A percentile compares a stretch with the other conserved stretches of the same genome.
Evolutionary conservation across 176 grass and related monocot genomes (phyloP).

Genomic region (Oryza coarctata): DNA sequence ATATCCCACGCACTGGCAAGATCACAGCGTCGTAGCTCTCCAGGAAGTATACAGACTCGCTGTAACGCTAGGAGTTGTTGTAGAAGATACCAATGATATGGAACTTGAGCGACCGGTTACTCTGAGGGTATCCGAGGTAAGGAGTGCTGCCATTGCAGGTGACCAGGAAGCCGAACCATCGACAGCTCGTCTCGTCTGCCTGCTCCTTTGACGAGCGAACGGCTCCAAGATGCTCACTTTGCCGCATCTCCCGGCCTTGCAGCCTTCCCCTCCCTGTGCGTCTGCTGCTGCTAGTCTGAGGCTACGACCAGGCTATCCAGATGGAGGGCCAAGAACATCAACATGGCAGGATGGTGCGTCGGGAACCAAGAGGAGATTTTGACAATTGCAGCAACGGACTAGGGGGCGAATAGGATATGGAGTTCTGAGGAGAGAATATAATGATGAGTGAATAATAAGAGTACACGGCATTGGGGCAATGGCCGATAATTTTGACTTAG

Average conservation of each 20-base stretch:
- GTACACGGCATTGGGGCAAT: background rate
- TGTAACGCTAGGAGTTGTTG: background rate
- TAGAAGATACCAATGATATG: constrained; percentile 33
- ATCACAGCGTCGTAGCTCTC: constrained; percentile 14
- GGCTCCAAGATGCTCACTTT: constrained; percentile 16
- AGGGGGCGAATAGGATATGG: background rate
- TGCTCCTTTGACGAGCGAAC: constrained; percentile 7
- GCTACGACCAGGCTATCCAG: background rate
- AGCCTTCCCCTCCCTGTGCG: background rate
- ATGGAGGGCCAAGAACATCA: background rate
- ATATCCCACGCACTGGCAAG: constrained; percentile 1
- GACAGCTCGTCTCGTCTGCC: background rate
- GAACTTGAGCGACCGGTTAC: background rate
- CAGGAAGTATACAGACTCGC: background rate
- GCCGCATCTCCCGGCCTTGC: constrained; percentile 3
- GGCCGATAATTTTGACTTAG: background rate
- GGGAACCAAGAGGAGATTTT: background rate
- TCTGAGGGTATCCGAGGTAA: background rate
- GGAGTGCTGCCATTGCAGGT: background rate
- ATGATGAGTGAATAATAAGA: background rate
- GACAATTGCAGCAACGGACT: background rate
- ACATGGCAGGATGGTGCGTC: background rate
- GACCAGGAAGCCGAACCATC: background rate
- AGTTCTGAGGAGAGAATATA: background rate
- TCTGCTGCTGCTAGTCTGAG: background rate